phyloP scores from a whole-genome alignment of 345 rosid species.

The Heritiera littoralis region DNA sequence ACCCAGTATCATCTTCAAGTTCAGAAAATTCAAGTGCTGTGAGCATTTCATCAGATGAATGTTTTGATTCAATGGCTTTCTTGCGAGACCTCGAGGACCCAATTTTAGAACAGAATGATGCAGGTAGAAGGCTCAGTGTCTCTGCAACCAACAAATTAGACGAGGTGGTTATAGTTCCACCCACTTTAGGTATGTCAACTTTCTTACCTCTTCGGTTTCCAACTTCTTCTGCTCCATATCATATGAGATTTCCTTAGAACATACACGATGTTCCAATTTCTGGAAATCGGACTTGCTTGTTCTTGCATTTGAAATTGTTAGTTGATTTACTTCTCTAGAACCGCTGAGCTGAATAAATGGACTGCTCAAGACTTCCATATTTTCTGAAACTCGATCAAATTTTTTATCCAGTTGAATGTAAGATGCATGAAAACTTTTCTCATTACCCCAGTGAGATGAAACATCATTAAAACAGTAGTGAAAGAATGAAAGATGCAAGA shows the following conservation, averaged over 20 bases:
- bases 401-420: too few species aligned
- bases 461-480: not conserved
- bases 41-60: constrained; percentile 51
- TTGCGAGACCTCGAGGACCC: constrained; percentile 41
- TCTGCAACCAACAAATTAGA: constrained; percentile 29
- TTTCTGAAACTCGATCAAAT: not conserved
- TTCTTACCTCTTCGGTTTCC: not conserved
- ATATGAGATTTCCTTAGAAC: not conserved
- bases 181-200: constrained; percentile 35
- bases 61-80: constrained; percentile 44
- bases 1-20: constrained; percentile 44
- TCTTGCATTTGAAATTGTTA: not conserved
- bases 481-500: not conserved
- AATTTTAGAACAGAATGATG: constrained; percentile 20
- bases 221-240: not conserved
- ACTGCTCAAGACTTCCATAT: not conserved
- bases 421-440: not conserved
- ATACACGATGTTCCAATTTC: not conserved
- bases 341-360: not conserved
- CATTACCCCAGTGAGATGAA: not conserved
- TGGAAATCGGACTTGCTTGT: not conserved
- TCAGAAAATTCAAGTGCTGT: constrained; percentile 56
- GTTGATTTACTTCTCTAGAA: not conserved
- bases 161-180: constrained; percentile 31
- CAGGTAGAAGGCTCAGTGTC: constrained; percentile 24